Base-by-base conservation (phyloP, 176 grass and related monocot species). In the Oryza officinalis region DNA sequence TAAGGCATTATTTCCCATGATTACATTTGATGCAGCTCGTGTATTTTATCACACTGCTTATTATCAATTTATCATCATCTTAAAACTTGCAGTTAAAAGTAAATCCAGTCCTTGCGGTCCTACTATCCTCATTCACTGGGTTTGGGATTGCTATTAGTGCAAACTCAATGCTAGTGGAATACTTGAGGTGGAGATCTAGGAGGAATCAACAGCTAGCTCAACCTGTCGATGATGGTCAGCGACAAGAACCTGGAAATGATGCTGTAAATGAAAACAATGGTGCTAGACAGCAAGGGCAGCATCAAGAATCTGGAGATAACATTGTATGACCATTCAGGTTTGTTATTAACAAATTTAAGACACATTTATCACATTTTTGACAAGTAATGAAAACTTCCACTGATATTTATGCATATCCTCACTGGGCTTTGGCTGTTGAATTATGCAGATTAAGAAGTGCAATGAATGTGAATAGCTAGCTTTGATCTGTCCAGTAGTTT, bases 141-240 rank as follows among this genome's bases (percentile, higher is more conserved):
- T 99, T 99, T 46, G 93, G 93, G 17, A 96, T 96, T 81, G 91
- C 96, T 69, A 96, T 99, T 72, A 99, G 93, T 85, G 87, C 87
- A 2, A 96, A 99, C 80, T 96, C 89, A 30, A 72, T 96, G 66
- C 88, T 92, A 57, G 93, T 94, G 10, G 96, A 94, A 63, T 89
- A 88, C 59, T 67, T 94, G 88, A 90, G 86, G 60, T 99, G 96
- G 93, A 94, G 87, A 84, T 43, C 72, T 54, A 99, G 93, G 78
- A 84, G 89, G 64, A 90, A 86, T 82, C 86, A 78, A 4, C 88
- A 61, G 30, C 27, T 85, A 22, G 67, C 73, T 52, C 89, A 89
- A 66, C 73, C 81, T 67, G 17, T n/a, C 18, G 77, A 65, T 30
- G 67, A 44, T 83, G 81, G 47, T 8, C 85, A 77, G 47, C 63